Percentiles rank a stretch among this genome's conserved stretches.
phyloP scores from a whole-genome alignment of 441 rosid species.

The Populus hybrid region DNA sequence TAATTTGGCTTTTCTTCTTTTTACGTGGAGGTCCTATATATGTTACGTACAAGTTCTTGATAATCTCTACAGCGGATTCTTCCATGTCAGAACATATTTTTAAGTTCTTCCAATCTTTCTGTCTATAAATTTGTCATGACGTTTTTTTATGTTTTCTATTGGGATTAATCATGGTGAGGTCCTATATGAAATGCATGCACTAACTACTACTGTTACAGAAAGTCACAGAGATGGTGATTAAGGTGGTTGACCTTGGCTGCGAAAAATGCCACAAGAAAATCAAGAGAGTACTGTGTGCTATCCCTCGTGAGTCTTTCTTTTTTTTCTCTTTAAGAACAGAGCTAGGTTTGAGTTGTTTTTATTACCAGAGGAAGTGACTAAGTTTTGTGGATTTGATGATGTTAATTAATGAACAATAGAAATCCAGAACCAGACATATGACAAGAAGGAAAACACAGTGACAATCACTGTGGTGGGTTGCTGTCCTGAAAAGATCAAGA shows the following conservation, averaged over 20 bases:
- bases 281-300: slow-evolving; percentile 62
- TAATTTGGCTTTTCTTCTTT: no score
- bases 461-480: slow-evolving; percentile 65
- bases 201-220: slow-evolving; percentile 13
- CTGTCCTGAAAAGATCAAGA: slow-evolving; percentile 60
- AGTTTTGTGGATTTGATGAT: slow-evolving; percentile 26
- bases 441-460: slow-evolving; percentile 60
- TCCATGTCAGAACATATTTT: no score
- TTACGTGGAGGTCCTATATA: no score
- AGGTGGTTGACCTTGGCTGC: slow-evolving; percentile 68
- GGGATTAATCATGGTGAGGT: neutral
- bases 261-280: slow-evolving; percentile 60
- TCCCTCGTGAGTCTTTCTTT: slow-evolving; percentile 55
- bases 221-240: slow-evolving; percentile 54
- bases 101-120: no score
- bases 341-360: neutral
- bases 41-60: no score
- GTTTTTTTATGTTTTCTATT: no score
- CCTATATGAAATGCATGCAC: neutral
- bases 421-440: slow-evolving; percentile 54
- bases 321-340: neutral
- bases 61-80: no score
- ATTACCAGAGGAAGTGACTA: slow-evolving; percentile 26
- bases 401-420: slow-evolving; percentile 50
- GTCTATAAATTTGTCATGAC: no score